Percentiles rank a stretch among this genome's conserved stretches.
Conservation (phyloP, 768 basidiomycete genomes). For the Tricholoma bakamatsutake region DNA sequence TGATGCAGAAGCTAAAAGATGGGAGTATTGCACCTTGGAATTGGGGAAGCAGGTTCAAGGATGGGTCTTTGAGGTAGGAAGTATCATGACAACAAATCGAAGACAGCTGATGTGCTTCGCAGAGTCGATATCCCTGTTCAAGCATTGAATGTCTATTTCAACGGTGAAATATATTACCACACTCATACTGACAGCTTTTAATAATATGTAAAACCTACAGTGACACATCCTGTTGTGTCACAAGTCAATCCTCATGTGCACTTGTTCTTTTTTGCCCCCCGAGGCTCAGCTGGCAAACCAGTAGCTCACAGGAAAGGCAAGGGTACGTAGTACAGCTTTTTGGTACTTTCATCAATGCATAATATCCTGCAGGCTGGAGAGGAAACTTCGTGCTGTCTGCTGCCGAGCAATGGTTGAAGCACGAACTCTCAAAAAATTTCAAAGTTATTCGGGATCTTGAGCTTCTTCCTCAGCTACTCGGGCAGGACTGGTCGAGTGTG, state of each 20-base stretch:
- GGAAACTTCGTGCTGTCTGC: slow-evolving; percentile 92
- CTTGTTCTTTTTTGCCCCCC: slow-evolving; percentile 89
- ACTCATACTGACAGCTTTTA: background rate
- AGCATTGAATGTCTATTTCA: slow-evolving; percentile 83
- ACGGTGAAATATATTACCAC: slow-evolving; percentile 39
- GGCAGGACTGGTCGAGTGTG: slow-evolving; percentile 94
- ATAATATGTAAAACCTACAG: slow-evolving; percentile 29
- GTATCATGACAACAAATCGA: background rate
- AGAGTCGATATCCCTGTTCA: slow-evolving; percentile 96
- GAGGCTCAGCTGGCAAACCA: slow-evolving; percentile 86
- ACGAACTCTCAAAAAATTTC: slow-evolving; percentile 96
- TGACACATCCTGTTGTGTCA: slow-evolving; percentile 89
- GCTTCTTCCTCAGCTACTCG: slow-evolving; percentile 86
- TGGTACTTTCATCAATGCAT: background rate
- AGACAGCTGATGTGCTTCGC: background rate
- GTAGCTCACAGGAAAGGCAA: slow-evolving; percentile 93
- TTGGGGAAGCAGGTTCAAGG: slow-evolving; percentile 92
- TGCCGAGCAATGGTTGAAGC: slow-evolving; percentile 90
- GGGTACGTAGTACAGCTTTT: slow-evolving; percentile 35
- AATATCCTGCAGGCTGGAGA: slow-evolving; percentile 64
- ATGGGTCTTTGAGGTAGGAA: slow-evolving; percentile 79
- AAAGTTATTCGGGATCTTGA: slow-evolving; percentile 97
- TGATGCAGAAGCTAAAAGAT: slow-evolving; percentile 86
- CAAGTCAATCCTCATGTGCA: slow-evolving; percentile 94
- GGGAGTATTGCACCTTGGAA: slow-evolving; percentile 87